Percentiles rank a stretch among this genome's conserved stretches.
These are phyloP conservation scores for Podaxis pistillaris DNA, from an alignment of 768 basidiomycete genomes.

Conservation along the genomic window DNA sequence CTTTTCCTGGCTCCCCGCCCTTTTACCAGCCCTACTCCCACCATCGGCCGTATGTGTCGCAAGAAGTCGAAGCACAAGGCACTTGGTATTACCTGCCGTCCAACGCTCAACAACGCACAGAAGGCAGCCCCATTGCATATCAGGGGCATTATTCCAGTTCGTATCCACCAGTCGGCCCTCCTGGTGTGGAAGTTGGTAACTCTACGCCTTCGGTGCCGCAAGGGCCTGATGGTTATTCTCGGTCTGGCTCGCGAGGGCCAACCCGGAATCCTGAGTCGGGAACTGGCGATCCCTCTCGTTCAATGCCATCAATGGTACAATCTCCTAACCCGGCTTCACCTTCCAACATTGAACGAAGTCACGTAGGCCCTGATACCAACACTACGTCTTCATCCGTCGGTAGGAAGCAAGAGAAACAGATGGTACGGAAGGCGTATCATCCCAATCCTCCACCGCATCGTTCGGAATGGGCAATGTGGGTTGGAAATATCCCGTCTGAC, in stretches of 20 bases:
- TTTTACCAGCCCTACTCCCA: conserved; percentile 30
- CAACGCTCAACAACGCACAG: conserved; percentile 22
- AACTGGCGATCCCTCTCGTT: not conserved
- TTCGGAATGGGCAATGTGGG: conserved; percentile 97
- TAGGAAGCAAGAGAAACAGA: conserved; percentile 24
- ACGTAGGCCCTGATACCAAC: conserved; percentile 8
- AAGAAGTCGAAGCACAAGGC: conserved; percentile 37
- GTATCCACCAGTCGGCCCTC: conserved; percentile 26
- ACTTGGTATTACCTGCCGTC: conserved; percentile 53
- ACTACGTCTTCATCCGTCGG: conserved; percentile 16
- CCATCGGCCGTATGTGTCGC: conserved; percentile 25
- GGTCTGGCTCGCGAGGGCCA: conserved; percentile 3
- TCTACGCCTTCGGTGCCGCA: conserved; percentile 18
- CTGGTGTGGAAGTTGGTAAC: conserved; percentile 21
- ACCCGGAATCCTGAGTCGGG: conserved; percentile 6
- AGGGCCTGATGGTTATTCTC: conserved; percentile 16
- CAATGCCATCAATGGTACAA: conserved; percentile 5
- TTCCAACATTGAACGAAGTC: conserved; percentile 11
- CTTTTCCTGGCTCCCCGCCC: conserved; percentile 33
- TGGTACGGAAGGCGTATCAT: conserved; percentile 57
- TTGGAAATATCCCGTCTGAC: conserved; percentile 86
- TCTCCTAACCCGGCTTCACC: conserved; percentile 13
- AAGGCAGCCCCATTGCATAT: conserved; percentile 26
- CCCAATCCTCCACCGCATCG: conserved; percentile 71
- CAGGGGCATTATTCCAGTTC: conserved; percentile 29